These are phyloP conservation scores for Cucurbita moschata DNA, from an alignment of 306 rosid genomes.

Conservation along the genomic window DNA sequence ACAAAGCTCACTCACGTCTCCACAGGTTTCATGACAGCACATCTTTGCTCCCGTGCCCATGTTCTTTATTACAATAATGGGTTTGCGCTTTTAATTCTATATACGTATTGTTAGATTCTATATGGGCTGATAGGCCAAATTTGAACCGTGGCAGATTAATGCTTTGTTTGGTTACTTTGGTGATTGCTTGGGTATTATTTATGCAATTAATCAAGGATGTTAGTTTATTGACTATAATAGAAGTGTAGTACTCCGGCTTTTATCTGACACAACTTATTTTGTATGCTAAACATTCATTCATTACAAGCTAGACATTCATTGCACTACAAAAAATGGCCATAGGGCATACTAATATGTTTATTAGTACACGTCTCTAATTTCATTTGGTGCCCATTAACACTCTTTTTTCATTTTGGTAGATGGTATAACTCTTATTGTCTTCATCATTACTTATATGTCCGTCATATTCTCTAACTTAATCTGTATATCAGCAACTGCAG, in stretches of 20 bases:
- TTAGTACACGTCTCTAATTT: background rate
- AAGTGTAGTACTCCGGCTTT: background rate
- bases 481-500: background rate
- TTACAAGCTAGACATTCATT: background rate
- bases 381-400: background rate
- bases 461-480: background rate
- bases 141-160: background rate
- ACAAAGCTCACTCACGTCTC: constrained; percentile 42
- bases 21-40: constrained; percentile 33
- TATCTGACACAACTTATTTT: background rate
- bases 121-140: background rate
- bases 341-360: background rate
- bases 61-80: background rate
- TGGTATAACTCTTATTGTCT: background rate
- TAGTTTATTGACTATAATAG: background rate
- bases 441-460: background rate
- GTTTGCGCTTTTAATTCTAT: background rate
- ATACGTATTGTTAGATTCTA: background rate
- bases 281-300: background rate
- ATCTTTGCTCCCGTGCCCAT: background rate
- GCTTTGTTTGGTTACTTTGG: constrained; percentile 1
- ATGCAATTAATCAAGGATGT: background rate
- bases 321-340: background rate
- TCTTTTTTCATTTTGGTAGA: background rate
- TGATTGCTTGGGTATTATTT: background rate